These are phyloP conservation scores for Tylopilus rubrobrunneus DNA, from an alignment of 768 basidiomycete species.

Conservation along the genomic window DNA sequence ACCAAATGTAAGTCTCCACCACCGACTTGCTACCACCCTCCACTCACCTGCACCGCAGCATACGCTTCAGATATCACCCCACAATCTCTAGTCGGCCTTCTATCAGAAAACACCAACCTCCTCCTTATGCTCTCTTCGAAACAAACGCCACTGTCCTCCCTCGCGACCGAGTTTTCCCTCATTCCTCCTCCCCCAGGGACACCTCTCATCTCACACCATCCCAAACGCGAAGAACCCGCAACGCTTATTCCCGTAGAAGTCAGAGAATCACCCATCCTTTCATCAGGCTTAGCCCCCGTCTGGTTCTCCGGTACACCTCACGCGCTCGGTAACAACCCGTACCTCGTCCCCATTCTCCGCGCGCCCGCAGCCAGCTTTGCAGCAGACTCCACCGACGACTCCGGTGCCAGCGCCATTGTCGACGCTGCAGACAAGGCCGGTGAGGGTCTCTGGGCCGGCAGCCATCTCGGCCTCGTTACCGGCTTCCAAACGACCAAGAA, in stretches of 20 bases:
- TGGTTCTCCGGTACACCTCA: slow-evolving; percentile 76
- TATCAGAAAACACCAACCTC: slow-evolving; percentile 73
- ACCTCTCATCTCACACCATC: slow-evolving; percentile 84
- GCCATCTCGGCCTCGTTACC: slow-evolving; percentile 69
- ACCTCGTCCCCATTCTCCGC: slow-evolving; percentile 75
- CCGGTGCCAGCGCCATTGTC: slow-evolving; percentile 56
- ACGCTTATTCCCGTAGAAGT: slow-evolving; percentile 64
- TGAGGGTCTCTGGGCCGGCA: slow-evolving; percentile 82
- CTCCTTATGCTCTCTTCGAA: slow-evolving; percentile 77
- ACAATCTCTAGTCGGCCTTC: slow-evolving; percentile 70
- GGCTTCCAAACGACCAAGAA: slow-evolving; percentile 85
- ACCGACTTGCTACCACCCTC: too few relatives aligned
- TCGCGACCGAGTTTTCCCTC: slow-evolving; percentile 90
- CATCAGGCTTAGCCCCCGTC: slow-evolving; percentile 50
- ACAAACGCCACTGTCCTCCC: slow-evolving; percentile 67
- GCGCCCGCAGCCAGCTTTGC: slow-evolving; percentile 77
- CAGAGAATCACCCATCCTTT: slow-evolving; percentile 42
- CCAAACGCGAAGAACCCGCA: slow-evolving; percentile 59
- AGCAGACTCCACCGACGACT: slow-evolving; percentile 56
- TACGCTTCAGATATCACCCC: slow-evolving; percentile 75
- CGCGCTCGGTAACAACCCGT: slow-evolving; percentile 66
- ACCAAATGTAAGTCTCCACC: slow-evolving; percentile 62
- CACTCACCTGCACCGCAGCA: slow-evolving; percentile 36
- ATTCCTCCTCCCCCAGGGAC: slow-evolving; percentile 82
- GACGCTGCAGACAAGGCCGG: slow-evolving; percentile 74